Percentiles rank a stretch among this genome's conserved stretches.
Evolutionary conservation across 331 rosid species (phyloP).

Genomic region (Malus hybrid): DNA sequence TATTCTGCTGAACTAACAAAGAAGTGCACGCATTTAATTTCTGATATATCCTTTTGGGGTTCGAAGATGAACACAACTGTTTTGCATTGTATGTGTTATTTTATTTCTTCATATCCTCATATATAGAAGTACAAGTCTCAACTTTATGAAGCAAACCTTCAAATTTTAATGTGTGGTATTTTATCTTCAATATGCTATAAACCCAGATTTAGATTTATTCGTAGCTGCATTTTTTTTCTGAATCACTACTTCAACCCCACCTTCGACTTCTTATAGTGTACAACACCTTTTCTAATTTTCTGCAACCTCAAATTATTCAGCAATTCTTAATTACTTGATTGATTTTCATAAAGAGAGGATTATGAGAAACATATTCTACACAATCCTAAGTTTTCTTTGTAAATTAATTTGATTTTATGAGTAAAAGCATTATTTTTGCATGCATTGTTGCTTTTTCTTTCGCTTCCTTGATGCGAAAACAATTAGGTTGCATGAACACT

Average conservation of each 20-base stretch:
- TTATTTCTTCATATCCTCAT: neutral
- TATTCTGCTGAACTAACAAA: slow-evolving; percentile 79
- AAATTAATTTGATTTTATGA: neutral
- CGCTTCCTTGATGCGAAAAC: neutral
- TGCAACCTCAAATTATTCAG: neutral
- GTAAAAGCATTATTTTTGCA: neutral
- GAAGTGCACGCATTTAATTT: slow-evolving; percentile 89
- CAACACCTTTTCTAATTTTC: neutral
- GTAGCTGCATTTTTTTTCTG: neutral
- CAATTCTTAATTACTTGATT: neutral
- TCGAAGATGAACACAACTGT: slow-evolving; percentile 13
- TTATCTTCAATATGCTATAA: neutral
- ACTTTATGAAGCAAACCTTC: neutral
- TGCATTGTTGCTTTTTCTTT: neutral
- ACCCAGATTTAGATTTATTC: neutral
- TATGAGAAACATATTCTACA: neutral
- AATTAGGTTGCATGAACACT: neutral
- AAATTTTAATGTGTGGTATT: neutral
- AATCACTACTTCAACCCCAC: neutral
- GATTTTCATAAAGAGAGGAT: neutral
- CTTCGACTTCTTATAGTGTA: neutral
- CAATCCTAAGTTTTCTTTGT: neutral
- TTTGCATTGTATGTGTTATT: slow-evolving; percentile 13
- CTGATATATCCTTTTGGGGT: slow-evolving; percentile 72
- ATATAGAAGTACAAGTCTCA: slow-evolving; percentile 1